These are phyloP conservation scores for Saprolegnia parasitica DNA, from an alignment of 352 stramenopile species.

Conservation along the genomic window DNA sequence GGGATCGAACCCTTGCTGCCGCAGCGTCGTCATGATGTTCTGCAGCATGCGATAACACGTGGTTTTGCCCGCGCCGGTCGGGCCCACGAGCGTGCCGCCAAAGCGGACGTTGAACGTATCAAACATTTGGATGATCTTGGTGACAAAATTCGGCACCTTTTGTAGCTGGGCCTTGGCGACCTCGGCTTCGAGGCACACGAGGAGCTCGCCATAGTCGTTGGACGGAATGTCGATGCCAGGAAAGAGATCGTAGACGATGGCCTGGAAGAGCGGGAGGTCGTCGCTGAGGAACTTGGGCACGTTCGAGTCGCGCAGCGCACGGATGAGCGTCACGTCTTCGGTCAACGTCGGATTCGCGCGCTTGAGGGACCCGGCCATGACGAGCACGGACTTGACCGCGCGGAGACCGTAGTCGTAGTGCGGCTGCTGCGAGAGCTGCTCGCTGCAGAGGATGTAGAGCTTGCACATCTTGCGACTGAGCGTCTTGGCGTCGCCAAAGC, in stretches of 20 bases:
- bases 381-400: constrained; percentile 90
- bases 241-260: constrained; percentile 90
- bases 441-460: constrained; percentile 90
- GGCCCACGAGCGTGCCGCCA: constrained; percentile 84
- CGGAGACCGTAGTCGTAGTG: constrained; percentile 94
- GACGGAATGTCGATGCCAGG: constrained; percentile 73
- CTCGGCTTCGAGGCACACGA: constrained; percentile 52
- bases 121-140: constrained; percentile 92
- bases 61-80: constrained; percentile 79
- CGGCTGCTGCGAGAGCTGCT: constrained; percentile 92
- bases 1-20: constrained; percentile 34
- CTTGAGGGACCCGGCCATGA: constrained; percentile 90
- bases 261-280: constrained; percentile 88
- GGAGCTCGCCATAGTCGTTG: constrained; percentile 84
- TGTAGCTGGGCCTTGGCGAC: constrained; percentile 60
- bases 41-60: constrained; percentile 86
- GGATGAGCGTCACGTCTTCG: constrained; percentile 88
- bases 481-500: constrained; percentile 91
- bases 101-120: constrained; percentile 94
- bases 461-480: constrained; percentile 95
- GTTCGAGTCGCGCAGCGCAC: constrained; percentile 89
- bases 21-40: constrained; percentile 77
- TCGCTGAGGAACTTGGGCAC: constrained; percentile 92
- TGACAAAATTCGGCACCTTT: constrained; percentile 76
- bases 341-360: constrained; percentile 62